These are phyloP conservation scores for Camelina laxa DNA, from an alignment of 345 rosid species.

Conservation along the genomic window DNA sequence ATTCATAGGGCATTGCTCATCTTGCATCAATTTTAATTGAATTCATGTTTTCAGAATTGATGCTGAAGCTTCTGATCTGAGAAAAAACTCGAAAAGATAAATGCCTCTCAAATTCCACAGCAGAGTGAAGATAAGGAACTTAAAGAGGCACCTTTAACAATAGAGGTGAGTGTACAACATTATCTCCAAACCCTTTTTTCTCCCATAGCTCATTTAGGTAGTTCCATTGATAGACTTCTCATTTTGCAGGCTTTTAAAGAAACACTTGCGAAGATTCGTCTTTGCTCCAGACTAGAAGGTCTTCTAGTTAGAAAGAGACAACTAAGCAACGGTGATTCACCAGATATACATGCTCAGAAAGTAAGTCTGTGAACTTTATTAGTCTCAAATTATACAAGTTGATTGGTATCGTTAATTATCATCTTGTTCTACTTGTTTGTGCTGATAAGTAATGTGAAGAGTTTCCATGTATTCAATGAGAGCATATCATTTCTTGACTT, in stretches of 20 bases:
- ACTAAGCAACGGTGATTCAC: conserved; percentile 78
- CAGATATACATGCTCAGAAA: conserved; percentile 93
- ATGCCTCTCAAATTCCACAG: conserved; percentile 44
- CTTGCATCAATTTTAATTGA: conserved; percentile 29
- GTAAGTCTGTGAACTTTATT: conserved; percentile 45
- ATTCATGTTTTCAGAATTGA: conserved; percentile 63
- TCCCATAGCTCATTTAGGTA: conserved; percentile 11
- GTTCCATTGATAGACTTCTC: conserved; percentile 24
- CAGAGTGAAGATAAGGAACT: conserved; percentile 55
- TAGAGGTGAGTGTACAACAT: conserved; percentile 59
- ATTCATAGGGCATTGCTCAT: conserved; percentile 26
- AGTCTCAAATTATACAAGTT: conserved; percentile 10
- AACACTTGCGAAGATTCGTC: conserved; percentile 73
- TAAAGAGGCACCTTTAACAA: conserved; percentile 54
- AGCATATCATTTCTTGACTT: conserved; percentile 24
- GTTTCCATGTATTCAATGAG: conserved; percentile 20
- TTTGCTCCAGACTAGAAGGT: conserved; percentile 82
- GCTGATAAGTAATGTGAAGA: conserved; percentile 3
- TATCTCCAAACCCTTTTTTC: conserved; percentile 10
- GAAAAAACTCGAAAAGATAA: conserved; percentile 66
- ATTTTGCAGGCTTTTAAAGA: conserved; percentile 70
- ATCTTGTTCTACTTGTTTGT: conserved; percentile 5
- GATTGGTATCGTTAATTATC: conserved; percentile 8
- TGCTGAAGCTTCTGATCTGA: conserved; percentile 70
- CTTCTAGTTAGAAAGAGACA: conserved; percentile 73